Conservation (phyloP, 176 grass and related monocot genomes). For the Carex scoparia region DNA sequence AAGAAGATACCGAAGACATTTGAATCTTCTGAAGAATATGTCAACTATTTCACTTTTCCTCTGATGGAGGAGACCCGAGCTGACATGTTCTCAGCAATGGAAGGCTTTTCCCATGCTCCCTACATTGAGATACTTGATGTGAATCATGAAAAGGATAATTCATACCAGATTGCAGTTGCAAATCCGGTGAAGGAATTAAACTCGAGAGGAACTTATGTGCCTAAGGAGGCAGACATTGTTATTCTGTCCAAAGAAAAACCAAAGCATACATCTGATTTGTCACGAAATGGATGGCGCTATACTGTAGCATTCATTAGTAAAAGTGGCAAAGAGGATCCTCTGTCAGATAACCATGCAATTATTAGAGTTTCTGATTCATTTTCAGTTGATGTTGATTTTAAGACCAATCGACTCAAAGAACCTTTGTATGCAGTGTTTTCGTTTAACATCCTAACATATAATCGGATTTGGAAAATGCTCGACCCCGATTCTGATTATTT, state of each 20-base stretch:
- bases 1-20: constrained; percentile 44
- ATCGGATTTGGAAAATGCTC: constrained; percentile 48
- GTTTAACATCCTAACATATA: constrained; percentile 55
- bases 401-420: not conserved
- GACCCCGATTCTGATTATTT: not conserved
- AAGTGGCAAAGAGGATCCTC: not conserved
- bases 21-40: constrained; percentile 36
- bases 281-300: not conserved
- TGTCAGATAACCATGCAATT: not conserved
- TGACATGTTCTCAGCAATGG: constrained; percentile 46
- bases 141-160: not conserved
- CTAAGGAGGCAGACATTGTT: not conserved
- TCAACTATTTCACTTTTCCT: constrained; percentile 36
- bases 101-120: constrained; percentile 36
- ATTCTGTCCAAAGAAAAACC: not conserved
- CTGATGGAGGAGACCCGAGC: constrained; percentile 52
- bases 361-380: constrained; percentile 24
- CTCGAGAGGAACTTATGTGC: not conserved
- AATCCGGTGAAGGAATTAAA: not conserved
- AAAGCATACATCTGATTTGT: not conserved
- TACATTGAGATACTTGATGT: constrained; percentile 2
- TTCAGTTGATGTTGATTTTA: not conserved
- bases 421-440: constrained; percentile 39
- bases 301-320: constrained; percentile 24
- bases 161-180: constrained; percentile 18